These are phyloP conservation scores for Aspergillus nanangensis DNA, from an alignment of 495 filamentous ascomycete genomes.

Conservation along the genomic window DNA sequence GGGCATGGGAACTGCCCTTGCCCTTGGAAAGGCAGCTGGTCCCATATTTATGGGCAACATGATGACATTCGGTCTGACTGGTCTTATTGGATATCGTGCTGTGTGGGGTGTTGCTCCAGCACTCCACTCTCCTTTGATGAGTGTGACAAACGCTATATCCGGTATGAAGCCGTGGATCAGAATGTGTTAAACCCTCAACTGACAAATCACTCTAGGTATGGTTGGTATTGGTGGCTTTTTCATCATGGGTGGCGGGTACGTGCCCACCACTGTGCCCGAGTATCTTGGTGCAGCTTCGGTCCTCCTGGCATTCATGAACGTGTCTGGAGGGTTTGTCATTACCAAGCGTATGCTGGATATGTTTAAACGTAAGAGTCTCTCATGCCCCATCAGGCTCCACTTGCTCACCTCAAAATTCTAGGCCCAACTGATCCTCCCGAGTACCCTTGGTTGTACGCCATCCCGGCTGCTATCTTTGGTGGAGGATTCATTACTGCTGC, in stretches of 20 bases:
- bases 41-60: constrained; percentile 79
- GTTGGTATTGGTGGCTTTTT: constrained; percentile 80
- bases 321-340: constrained; percentile 78
- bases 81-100: constrained; percentile 73
- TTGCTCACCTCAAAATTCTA: constrained; percentile 24
- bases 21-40: constrained; percentile 69
- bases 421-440: constrained; percentile 73
- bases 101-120: constrained; percentile 77
- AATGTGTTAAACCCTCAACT: too few relatives aligned
- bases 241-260: constrained; percentile 70
- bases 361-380: constrained; percentile 57
- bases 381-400: neutral
- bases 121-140: constrained; percentile 79
- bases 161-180: too few relatives aligned
- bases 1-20: constrained; percentile 67
- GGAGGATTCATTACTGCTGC: constrained; percentile 73
- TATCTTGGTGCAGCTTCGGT: constrained; percentile 71
- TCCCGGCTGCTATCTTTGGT: constrained; percentile 68
- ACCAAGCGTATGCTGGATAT: constrained; percentile 90
- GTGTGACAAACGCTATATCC: constrained; percentile 82
- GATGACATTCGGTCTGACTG: constrained; percentile 74
- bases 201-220: constrained; percentile 57
- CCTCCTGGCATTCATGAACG: constrained; percentile 75
- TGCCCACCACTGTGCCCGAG: constrained; percentile 73
- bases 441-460: constrained; percentile 76